These are phyloP conservation scores for Phytophthora ramorum DNA, from an alignment of 352 stramenopile genomes.

Conservation along the genomic window DNA sequence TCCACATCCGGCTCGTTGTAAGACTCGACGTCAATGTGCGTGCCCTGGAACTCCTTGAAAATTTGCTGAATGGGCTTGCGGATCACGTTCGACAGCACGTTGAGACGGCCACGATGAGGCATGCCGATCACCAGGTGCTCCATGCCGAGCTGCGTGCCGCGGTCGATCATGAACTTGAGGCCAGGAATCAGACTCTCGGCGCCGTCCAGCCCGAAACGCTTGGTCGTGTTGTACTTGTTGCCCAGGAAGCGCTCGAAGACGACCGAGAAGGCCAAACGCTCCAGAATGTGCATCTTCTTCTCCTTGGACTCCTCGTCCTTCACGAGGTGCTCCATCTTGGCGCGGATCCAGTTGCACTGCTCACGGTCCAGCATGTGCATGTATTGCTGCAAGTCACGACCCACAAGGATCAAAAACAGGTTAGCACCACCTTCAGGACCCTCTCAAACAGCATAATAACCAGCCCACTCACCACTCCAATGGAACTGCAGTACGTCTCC, in stretches of 20 bases:
- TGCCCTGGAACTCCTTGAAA: constrained; percentile 97
- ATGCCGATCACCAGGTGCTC: constrained; percentile 98
- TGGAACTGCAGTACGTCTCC: constrained; percentile 97
- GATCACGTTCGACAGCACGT: constrained; percentile 98
- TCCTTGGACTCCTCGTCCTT: constrained; percentile 82
- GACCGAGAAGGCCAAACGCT: constrained; percentile 97
- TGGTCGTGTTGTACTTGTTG: constrained; percentile 99
- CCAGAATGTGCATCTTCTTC: constrained; percentile 97
- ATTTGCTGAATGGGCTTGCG: constrained; percentile 97
- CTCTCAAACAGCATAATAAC: not conserved
- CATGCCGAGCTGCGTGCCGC: constrained; percentile 93
- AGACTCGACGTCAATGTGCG: constrained; percentile 94
- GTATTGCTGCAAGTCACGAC: constrained; percentile 86
- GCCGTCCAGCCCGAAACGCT: constrained; percentile 98
- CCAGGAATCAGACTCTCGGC: constrained; percentile 95
- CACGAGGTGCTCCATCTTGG: constrained; percentile 84
- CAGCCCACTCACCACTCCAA: constrained; percentile 88
- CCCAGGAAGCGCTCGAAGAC: constrained; percentile 98
- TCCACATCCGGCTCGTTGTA: constrained; percentile 79
- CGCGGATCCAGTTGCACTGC: constrained; percentile 98
- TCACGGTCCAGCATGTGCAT: constrained; percentile 98
- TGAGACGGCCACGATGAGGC: constrained; percentile 97
- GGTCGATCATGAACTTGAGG: constrained; percentile 97
- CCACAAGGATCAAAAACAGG: constrained; percentile 5
- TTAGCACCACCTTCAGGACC: not conserved